A percentile compares a stretch with the other conserved stretches of the same genome.
These are phyloP conservation scores for Sarocladium brachiariae DNA, from an alignment of 2,329 filamentous ascomycete genomes.

Conservation along the genomic window DNA sequence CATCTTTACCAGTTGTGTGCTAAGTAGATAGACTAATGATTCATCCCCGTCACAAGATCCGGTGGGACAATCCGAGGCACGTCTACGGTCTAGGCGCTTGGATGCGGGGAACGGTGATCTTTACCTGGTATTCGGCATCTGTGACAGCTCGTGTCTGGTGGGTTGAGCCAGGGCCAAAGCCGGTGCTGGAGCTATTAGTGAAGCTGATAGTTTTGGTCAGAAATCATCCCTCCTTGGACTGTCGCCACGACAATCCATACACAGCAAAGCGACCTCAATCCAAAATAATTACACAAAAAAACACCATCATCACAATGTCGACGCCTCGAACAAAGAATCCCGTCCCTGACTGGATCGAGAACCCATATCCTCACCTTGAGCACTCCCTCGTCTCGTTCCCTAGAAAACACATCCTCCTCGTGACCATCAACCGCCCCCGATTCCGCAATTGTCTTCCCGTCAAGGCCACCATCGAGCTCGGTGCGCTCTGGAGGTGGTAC, in stretches of 20 bases:
- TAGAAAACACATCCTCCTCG: constrained; percentile 31
- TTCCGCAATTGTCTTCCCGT: constrained; percentile 34
- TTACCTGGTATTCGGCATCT: no score
- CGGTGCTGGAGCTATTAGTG: not conserved
- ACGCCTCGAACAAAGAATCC: constrained; percentile 19
- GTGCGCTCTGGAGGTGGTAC: constrained; percentile 42
- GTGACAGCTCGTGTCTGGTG: not conserved
- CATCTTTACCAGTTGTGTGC: no score
- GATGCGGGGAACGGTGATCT: no score
- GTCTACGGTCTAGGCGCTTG: no score
- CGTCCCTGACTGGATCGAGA: constrained; percentile 27
- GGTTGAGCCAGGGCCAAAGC: not conserved
- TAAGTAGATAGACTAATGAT: constrained; percentile 1
- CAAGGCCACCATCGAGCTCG: constrained; percentile 30
- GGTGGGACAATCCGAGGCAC: not conserved
- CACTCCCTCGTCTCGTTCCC: constrained; percentile 32
- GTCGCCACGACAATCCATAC: no score
- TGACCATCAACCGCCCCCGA: constrained; percentile 36
- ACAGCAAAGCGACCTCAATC: no score
- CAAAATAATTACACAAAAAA: no score
- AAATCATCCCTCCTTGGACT: no score
- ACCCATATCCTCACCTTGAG: constrained; percentile 23
- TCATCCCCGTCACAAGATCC: constrained; percentile 2
- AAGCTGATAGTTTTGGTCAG: not conserved
- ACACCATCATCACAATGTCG: constrained; percentile 14